Conservation (phyloP, 106 monocot species). For the Gastrodia elata region DNA sequence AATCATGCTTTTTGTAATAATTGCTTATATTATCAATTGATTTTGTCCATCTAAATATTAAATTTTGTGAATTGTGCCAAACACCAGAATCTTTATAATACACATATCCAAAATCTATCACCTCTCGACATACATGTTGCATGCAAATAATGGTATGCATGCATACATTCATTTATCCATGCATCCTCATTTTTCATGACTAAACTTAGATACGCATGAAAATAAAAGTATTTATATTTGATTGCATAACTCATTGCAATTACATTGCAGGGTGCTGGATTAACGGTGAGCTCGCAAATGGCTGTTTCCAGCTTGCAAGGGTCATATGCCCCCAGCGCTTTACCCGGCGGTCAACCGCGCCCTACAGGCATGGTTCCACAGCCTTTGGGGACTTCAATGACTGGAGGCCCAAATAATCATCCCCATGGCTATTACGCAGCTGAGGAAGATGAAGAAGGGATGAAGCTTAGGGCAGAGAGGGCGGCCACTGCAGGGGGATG, state of each 20-base stretch:
- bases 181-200: too few relatives aligned
- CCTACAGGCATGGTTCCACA: conserved; percentile 56
- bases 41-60: too few relatives aligned
- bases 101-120: too few relatives aligned
- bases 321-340: conserved; percentile 63
- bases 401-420: conserved; percentile 26
- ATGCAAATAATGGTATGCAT: too few relatives aligned
- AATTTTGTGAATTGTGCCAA: too few relatives aligned
- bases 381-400: conserved; percentile 45
- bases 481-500: conserved; percentile 81
- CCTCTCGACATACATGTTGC: too few relatives aligned
- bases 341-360: conserved; percentile 57
- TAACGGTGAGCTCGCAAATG: conserved; percentile 25
- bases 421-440: conserved; percentile 27
- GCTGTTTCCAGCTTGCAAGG: conserved; percentile 30
- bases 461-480: conserved; percentile 45
- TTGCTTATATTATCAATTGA: too few relatives aligned
- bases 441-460: conserved; percentile 65
- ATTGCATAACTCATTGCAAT: not conserved
- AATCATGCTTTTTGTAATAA: too few relatives aligned
- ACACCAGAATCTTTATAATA: too few relatives aligned
- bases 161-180: too few relatives aligned
- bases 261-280: conserved; percentile 23
- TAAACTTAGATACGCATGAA: too few relatives aligned
- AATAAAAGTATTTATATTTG: too few relatives aligned